A percentile compares a stretch with the other conserved stretches of the same genome.
Evolutionary conservation across 257 asterid genomes (phyloP).

Genomic region (Solanum peruvianum): DNA sequence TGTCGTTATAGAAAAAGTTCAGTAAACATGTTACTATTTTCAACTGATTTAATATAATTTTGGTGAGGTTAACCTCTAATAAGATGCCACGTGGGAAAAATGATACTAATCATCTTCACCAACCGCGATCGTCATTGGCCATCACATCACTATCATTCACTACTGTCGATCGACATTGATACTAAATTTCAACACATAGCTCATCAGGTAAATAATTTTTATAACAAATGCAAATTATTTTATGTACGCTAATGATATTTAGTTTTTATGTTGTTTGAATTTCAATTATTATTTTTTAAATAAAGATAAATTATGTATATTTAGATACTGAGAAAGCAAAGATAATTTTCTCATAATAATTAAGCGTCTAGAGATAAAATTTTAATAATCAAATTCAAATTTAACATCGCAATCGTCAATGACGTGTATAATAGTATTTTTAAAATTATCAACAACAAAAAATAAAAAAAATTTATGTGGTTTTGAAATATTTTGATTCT

Average conservation of each 20-base stretch:
- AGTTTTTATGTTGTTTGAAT: neutral
- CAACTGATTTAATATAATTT: too few species aligned
- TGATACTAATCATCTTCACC: too few species aligned
- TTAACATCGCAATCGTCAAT: neutral
- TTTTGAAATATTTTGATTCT: neutral
- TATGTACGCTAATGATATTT: neutral
- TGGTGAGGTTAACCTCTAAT: too few species aligned
- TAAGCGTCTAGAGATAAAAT: neutral
- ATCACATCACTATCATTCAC: neutral
- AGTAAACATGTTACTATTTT: too few species aligned
- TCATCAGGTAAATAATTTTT: neutral
- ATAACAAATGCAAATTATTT: neutral
- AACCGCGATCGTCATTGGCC: too few species aligned
- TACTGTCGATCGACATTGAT: neutral
- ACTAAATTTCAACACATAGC: neutral
- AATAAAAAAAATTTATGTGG: neutral
- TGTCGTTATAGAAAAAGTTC: neutral
- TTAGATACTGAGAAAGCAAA: neutral
- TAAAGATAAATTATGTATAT: neutral
- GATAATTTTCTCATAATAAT: neutral
- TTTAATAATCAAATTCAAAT: neutral
- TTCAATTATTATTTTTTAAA: neutral
- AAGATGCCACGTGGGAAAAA: too few species aligned
- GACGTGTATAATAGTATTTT: neutral
- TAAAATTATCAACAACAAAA: neutral